These are phyloP conservation scores for Cyphellophora attinorum DNA, from an alignment of 2,329 filamentous ascomycete species.

Conservation along the genomic window DNA sequence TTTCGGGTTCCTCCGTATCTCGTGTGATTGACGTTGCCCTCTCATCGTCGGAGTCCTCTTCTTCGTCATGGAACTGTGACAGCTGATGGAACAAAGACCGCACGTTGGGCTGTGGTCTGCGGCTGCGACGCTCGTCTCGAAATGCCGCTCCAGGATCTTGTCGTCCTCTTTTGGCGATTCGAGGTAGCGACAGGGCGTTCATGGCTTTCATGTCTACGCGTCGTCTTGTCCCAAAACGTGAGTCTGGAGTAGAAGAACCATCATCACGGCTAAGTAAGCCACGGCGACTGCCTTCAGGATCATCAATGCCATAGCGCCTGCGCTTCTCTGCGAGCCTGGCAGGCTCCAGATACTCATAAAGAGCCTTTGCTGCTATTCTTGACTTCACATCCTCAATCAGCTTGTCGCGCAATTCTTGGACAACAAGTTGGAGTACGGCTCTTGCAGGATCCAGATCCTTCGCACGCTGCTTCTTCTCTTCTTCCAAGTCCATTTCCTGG, in stretches of 20 bases:
- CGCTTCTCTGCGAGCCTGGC: slow-evolving; percentile 70
- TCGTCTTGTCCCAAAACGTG: slow-evolving; percentile 35
- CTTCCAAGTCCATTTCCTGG: slow-evolving; percentile 72
- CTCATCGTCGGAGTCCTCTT: slow-evolving; percentile 86
- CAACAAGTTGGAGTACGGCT: slow-evolving; percentile 71
- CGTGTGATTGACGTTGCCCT: slow-evolving; percentile 55
- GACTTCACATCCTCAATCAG: slow-evolving; percentile 81
- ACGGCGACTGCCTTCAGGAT: slow-evolving; percentile 52
- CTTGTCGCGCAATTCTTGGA: slow-evolving; percentile 74
- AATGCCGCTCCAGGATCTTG: slow-evolving; percentile 55
- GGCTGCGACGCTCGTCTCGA: slow-evolving; percentile 57
- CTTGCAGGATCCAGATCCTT: slow-evolving; percentile 82
- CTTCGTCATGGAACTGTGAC: slow-evolving; percentile 63
- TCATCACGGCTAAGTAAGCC: slow-evolving; percentile 51
- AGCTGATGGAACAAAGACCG: slow-evolving; percentile 75
- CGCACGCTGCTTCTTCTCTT: slow-evolving; percentile 80
- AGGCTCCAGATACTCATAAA: slow-evolving; percentile 77
- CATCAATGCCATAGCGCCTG: slow-evolving; percentile 66
- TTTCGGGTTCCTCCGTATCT: slow-evolving; percentile 80
- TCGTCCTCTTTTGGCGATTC: slow-evolving; percentile 59
- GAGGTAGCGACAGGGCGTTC: slow-evolving; percentile 59
- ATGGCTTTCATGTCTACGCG: slow-evolving; percentile 26
- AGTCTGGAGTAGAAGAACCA: slow-evolving; percentile 53
- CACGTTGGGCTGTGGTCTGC: slow-evolving; percentile 52
- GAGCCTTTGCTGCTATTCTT: slow-evolving; percentile 69